A percentile compares a stretch with the other conserved stretches of the same genome.
Evolutionary conservation across 2,329 filamentous ascomycete genomes (phyloP).

Genomic region (Epichloe sylvatica): DNA sequence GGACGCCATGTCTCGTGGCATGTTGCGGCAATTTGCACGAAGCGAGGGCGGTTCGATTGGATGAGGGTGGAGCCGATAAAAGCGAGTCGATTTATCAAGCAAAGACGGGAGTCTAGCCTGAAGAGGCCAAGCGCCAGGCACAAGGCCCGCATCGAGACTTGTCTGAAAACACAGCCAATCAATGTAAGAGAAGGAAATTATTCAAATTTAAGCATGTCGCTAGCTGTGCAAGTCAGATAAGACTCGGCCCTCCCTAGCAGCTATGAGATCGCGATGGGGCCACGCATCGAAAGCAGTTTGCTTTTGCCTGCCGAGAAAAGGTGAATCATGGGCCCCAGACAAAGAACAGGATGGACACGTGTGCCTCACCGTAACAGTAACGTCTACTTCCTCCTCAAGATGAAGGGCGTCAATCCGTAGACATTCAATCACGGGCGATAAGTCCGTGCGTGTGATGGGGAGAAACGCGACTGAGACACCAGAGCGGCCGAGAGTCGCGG

Average conservation of each 20-base stretch:
- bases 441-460: not conserved
- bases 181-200: constrained; percentile 13
- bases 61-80: no score
- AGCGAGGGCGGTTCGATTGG: not conserved
- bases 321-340: no score
- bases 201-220: constrained; percentile 15
- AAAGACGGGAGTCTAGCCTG: not conserved
- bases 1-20: not conserved
- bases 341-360: no score
- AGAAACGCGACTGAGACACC: not conserved
- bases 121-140: constrained; percentile 10
- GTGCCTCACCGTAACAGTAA: no score
- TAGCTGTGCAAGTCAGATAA: no score
- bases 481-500: not conserved
- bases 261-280: no score
- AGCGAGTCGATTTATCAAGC: not conserved
- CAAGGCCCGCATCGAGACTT: not conserved
- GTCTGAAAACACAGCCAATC: constrained; percentile 3
- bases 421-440: not conserved
- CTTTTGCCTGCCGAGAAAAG: no score
- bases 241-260: no score
- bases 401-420: not conserved
- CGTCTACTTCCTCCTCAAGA: not conserved
- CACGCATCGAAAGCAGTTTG: no score
- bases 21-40: not conserved